Evolutionary conservation across 2,329 filamentous ascomycete genomes (phyloP).

Genomic region (Rugonectria rugulosa): DNA sequence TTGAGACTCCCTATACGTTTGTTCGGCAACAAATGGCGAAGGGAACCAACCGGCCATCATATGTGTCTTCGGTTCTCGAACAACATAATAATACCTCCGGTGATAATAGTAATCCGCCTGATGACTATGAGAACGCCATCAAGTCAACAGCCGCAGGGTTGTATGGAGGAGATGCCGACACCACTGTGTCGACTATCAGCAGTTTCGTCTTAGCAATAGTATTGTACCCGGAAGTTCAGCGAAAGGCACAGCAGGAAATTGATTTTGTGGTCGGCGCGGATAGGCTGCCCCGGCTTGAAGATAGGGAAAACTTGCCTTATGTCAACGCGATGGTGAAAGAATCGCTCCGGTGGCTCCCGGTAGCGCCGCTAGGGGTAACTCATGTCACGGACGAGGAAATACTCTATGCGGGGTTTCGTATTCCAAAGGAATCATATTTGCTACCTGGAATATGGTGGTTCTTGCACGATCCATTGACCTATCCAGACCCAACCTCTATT

Average conservation of each 20-base stretch:
- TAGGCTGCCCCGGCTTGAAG: conserved; percentile 50
- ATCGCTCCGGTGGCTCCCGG: conserved; percentile 15
- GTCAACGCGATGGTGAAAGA: conserved; percentile 21
- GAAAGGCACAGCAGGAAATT: conserved; percentile 46
- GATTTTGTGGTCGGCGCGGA: conserved; percentile 51
- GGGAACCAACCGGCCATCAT: too few relatives aligned
- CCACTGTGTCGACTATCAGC: conserved; percentile 36
- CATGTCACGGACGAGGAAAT: too few relatives aligned
- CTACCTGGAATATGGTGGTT: too few relatives aligned
- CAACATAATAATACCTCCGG: too few relatives aligned
- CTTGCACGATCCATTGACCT: too few relatives aligned
- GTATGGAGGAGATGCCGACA: conserved; percentile 24
- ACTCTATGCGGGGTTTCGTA: too few relatives aligned
- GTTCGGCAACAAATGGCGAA: conserved; percentile 32
- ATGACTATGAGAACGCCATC: conserved; percentile 38
- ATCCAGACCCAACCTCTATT: too few relatives aligned
- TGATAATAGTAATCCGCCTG: too few relatives aligned
- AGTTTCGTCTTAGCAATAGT: conserved; percentile 56
- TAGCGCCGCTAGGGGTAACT: conserved; percentile 20
- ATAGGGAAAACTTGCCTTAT: conserved; percentile 34
- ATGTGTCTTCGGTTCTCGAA: too few relatives aligned
- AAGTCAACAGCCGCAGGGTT: conserved; percentile 19
- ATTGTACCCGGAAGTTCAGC: conserved; percentile 49
- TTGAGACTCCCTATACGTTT: too few relatives aligned
- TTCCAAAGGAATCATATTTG: too few relatives aligned